These are phyloP conservation scores for Houttuynia cordata DNA, from an alignment of 164 flowering plant genomes.

Conservation along the genomic window DNA sequence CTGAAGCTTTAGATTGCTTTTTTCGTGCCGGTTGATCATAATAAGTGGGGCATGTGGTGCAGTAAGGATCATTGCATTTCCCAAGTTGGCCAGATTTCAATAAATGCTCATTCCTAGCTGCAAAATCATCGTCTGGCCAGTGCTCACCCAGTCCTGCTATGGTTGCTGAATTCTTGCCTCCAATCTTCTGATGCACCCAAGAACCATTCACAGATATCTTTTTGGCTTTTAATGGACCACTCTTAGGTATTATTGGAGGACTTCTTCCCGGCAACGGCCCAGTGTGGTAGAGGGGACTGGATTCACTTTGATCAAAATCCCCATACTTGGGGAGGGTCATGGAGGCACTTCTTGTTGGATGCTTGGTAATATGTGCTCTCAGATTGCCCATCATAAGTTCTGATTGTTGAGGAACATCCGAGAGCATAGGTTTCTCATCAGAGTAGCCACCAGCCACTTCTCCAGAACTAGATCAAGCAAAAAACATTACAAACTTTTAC, in stretches of 20 bases:
- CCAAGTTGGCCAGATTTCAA: conserved; percentile 77
- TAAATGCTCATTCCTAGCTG: conserved; percentile 52
- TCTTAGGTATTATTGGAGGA: conserved; percentile 40
- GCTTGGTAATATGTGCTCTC: conserved; percentile 14
- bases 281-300: conserved; percentile 35
- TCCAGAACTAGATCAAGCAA: conserved; percentile 2
- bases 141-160: conserved; percentile 15
- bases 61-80: conserved; percentile 81
- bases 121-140: conserved; percentile 20
- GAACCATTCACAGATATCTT: conserved; percentile 16
- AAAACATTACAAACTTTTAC: no score
- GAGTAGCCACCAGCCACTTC: conserved; percentile 37
- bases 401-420: conserved; percentile 12
- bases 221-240: conserved; percentile 40
- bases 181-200: conserved; percentile 10
- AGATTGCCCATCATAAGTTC: conserved; percentile 16
- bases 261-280: conserved; percentile 49
- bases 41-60: conserved; percentile 76
- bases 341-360: conserved; percentile 41
- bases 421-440: conserved; percentile 63
- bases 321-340: conserved; percentile 27
- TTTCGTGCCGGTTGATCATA: conserved; percentile 21
- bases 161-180: conserved; percentile 13
- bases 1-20: conserved; percentile 24
- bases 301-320: conserved; percentile 18